Evolutionary conservation across 2,329 filamentous ascomycete species (phyloP), one percentile per base, ranked within the genome.

Genomic region (Hypoxylon sp.): DNA sequence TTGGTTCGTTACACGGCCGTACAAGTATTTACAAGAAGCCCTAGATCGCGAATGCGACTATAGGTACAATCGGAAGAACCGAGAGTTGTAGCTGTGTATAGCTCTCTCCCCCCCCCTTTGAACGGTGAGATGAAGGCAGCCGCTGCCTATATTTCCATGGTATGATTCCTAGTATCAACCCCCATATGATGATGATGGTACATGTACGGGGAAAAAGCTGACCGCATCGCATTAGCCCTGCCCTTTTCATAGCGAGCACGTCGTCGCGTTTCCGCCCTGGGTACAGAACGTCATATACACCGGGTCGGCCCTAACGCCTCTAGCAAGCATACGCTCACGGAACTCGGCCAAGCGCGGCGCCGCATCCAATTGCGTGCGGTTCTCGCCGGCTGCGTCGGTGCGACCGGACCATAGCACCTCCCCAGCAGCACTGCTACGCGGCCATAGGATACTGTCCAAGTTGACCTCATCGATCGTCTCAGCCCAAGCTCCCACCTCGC

Each of bases 341-440:
- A 92, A 87, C 80, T 93, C 91, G 48, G 86, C 86, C 73, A 96
- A 77, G 51, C 93, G 80, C 11, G 89, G 89, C 44, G 84, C 84
- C 8, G 90, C 91, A 37, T 88, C 86, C 60, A 91, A 79, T 79
- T 92, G 89, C 65, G 87, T 91, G 54, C 92, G 81, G 76, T 93
- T 93, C 73, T 85, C 78, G 1, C 91, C 91, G 15, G 81, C 75
- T 2, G 80, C 83, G 73, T 94, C 91, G 62, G 85, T 84, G 56
- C 84, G 79, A 53, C 92, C 92, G 41, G 87, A 91, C 93, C 93
- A 97, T 48, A 94, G 82, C 1, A 94, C 87, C 79, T 96, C 93
- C 24, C 85, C 91, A 0, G 89, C 91, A 0, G 91, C 92, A 53
- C 85, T 85, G 1, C 87, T 87, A 5, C 93, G 84, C 6, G 93